Percentiles rank a stretch among this genome's conserved stretches.
phyloP scores from a whole-genome alignment of 805 yeast species.

The Kluyveromyces nonfermentans region DNA sequence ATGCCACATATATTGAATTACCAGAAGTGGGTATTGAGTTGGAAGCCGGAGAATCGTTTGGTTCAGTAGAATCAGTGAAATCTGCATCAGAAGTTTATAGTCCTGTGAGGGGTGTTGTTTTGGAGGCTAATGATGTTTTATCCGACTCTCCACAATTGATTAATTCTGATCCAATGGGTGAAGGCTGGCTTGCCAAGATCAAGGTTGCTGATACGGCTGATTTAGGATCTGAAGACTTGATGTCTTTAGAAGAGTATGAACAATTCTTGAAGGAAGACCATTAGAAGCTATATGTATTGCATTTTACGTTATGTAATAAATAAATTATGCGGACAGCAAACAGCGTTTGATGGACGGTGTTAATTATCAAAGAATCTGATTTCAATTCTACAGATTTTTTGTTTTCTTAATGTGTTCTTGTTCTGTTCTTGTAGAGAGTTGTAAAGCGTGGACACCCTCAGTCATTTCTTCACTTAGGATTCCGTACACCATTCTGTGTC shows the following conservation, averaged over 20 bases:
- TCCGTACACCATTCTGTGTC: slow-evolving; percentile 71
- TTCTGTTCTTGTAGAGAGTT: slow-evolving; percentile 70
- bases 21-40: slow-evolving; percentile 61
- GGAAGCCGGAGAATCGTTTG: slow-evolving; percentile 71
- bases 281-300: slow-evolving; percentile 6
- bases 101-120: slow-evolving; percentile 71
- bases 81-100: slow-evolving; percentile 87
- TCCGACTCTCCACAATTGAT: slow-evolving; percentile 67
- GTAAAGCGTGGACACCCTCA: slow-evolving; percentile 81
- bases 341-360: neutral
- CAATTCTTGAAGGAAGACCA: slow-evolving; percentile 48
- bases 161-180: slow-evolving; percentile 85
- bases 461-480: slow-evolving; percentile 65
- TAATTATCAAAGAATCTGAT: neutral
- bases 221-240: slow-evolving; percentile 38
- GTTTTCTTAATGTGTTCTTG: slow-evolving; percentile 35
- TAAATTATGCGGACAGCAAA: neutral
- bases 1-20: slow-evolving; percentile 87
- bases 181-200: slow-evolving; percentile 85
- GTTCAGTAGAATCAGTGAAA: slow-evolving; percentile 92
- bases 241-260: slow-evolving; percentile 48
- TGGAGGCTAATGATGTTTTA: slow-evolving; percentile 60
- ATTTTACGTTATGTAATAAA: neutral
- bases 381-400: slow-evolving; percentile 1
- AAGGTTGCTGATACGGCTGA: slow-evolving; percentile 42